phyloP scores from a whole-genome alignment of 1,139 yeast genomes.

The Candida glucosophila region DNA sequence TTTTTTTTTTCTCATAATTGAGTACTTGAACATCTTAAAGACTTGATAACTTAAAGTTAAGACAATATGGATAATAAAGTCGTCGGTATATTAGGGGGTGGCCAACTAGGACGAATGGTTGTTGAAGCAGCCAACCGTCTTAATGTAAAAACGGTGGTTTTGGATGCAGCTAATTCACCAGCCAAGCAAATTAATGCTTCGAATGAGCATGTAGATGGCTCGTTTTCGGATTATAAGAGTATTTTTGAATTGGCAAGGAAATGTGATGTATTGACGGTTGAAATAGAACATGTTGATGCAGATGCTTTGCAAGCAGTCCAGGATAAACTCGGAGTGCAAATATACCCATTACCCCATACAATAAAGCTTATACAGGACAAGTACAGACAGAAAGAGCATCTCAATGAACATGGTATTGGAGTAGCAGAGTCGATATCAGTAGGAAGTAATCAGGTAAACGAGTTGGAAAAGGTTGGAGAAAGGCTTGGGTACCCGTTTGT shows the following conservation, averaged over 20 bases:
- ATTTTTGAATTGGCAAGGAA: slow-evolving; percentile 68
- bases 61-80: slow-evolving; percentile 66
- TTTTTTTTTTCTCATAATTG: too few species aligned
- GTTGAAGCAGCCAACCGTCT: slow-evolving; percentile 94
- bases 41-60: too few species aligned
- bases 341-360: slow-evolving; percentile 90
- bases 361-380: slow-evolving; percentile 88
- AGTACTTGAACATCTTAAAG: too few species aligned
- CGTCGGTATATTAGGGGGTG: slow-evolving; percentile 94
- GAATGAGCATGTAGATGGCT: slow-evolving; percentile 74
- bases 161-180: slow-evolving; percentile 80
- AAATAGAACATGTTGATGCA: slow-evolving; percentile 94
- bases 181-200: slow-evolving; percentile 89
- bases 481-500: slow-evolving; percentile 78
- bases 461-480: slow-evolving; percentile 50
- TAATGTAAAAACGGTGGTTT: slow-evolving; percentile 71
- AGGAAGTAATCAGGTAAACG: slow-evolving; percentile 33
- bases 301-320: slow-evolving; percentile 62
- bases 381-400: slow-evolving; percentile 74
- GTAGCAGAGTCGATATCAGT: slow-evolving; percentile 70
- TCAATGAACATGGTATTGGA: slow-evolving; percentile 56
- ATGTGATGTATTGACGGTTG: slow-evolving; percentile 85
- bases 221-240: slow-evolving; percentile 71
- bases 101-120: slow-evolving; percentile 98
- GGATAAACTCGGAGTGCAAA: slow-evolving; percentile 46